Evolutionary conservation across 495 filamentous ascomycete genomes (phyloP).

Genomic region (Tuber aestivum): DNA sequence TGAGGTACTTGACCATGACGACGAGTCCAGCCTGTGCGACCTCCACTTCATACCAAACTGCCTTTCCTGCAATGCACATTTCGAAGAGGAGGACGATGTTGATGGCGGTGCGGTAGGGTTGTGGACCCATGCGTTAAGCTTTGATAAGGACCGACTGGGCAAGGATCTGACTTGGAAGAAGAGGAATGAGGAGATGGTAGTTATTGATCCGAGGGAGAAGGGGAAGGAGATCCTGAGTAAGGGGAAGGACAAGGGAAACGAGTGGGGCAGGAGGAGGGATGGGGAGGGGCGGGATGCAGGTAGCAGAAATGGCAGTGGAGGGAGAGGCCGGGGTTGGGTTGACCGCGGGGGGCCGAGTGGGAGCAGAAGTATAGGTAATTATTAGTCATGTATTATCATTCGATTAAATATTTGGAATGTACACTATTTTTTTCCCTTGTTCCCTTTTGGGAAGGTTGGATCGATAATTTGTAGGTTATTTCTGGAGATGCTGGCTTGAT

Average conservation of each 20-base stretch:
- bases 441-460: background rate
- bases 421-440: background rate
- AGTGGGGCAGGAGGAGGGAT: constrained; percentile 49
- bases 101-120: constrained; percentile 55
- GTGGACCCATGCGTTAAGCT: constrained; percentile 70
- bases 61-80: constrained; percentile 81
- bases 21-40: constrained; percentile 70
- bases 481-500: background rate
- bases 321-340: background rate
- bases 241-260: constrained; percentile 49
- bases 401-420: background rate
- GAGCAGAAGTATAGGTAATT: background rate
- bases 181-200: constrained; percentile 80
- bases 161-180: constrained; percentile 88
- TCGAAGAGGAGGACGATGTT: constrained; percentile 52
- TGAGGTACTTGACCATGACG: constrained; percentile 49
- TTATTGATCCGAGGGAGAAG: constrained; percentile 89
- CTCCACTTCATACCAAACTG: constrained; percentile 91
- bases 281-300: constrained; percentile 48
- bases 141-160: constrained; percentile 81
- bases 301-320: background rate
- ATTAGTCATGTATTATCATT: background rate
- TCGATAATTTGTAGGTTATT: background rate
- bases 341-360: background rate
- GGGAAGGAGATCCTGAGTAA: constrained; percentile 64